Evolutionary conservation across 83 land plant species (phyloP).

Genomic region (Thuja plicata): DNA sequence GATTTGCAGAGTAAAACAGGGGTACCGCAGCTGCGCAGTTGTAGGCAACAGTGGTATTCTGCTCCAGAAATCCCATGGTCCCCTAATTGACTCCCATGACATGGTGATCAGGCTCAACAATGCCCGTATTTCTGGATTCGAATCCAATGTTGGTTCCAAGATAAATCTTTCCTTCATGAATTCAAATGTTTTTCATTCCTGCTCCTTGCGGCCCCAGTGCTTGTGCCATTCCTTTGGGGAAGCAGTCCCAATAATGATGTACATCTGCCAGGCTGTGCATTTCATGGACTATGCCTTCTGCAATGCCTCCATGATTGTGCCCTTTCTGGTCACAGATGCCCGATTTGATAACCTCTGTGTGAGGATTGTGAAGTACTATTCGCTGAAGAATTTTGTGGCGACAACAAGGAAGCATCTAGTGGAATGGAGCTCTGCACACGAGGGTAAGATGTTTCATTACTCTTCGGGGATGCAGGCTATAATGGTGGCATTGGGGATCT

Average conservation of each 20-base stretch:
- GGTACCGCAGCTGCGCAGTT: constrained; percentile 74
- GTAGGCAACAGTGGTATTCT: constrained; percentile 93
- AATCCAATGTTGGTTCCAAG: constrained; percentile 62
- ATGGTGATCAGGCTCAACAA: constrained; percentile 90
- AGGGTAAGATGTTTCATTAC: constrained; percentile 66
- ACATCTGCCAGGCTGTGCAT: constrained; percentile 83
- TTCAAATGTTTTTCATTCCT: constrained; percentile 77
- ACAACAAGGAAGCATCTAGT: constrained; percentile 43
- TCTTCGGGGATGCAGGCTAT: too few relatives aligned
- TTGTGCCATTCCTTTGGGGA: constrained; percentile 81
- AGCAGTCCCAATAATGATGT: constrained; percentile 70
- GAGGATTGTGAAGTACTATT: constrained; percentile 85
- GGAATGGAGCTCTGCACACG: constrained; percentile 65
- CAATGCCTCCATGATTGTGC: constrained; percentile 54
- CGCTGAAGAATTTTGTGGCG: constrained; percentile 67
- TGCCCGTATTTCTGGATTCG: constrained; percentile 55
- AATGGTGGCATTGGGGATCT: constrained; percentile 84
- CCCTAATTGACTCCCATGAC: constrained; percentile 75
- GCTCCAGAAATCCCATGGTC: constrained; percentile 53
- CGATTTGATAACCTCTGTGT: constrained; percentile 75
- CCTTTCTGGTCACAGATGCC: constrained; percentile 78
- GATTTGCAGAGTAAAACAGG: background rate
- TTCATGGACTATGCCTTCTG: constrained; percentile 78
- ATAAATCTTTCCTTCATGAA: constrained; percentile 80
- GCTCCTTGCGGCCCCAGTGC: constrained; percentile 57